Conservation (phyloP, 768 basidiomycete genomes). For the Kwoniella sp. region DNA sequence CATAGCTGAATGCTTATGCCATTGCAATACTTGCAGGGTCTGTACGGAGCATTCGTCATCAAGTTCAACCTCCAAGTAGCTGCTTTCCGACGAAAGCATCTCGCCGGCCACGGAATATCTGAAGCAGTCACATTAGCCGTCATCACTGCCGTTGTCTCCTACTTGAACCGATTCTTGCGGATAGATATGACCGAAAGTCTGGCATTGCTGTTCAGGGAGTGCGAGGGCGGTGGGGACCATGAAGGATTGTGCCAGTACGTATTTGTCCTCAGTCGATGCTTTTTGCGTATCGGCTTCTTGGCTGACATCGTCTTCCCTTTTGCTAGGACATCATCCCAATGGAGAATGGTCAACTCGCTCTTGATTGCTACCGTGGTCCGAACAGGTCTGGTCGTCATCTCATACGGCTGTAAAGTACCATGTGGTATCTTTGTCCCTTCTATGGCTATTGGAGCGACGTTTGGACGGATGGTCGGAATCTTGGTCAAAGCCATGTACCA, state of each 20-base stretch:
- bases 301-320: no score
- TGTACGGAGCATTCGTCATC: constrained; percentile 95
- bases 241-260: constrained; percentile 92
- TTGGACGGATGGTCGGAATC: constrained; percentile 96
- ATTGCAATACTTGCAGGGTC: constrained; percentile 64
- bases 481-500: constrained; percentile 88
- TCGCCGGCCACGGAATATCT: constrained; percentile 77
- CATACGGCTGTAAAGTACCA: constrained; percentile 95
- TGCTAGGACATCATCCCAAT: constrained; percentile 78
- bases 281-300: constrained; percentile 3
- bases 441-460: constrained; percentile 97
- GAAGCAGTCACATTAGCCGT: constrained; percentile 87
- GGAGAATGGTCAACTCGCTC: constrained; percentile 91
- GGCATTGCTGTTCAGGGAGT: constrained; percentile 92
- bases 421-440: constrained; percentile 98
- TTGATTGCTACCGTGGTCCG: constrained; percentile 88
- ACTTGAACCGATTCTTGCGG: constrained; percentile 89
- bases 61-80: constrained; percentile 96
- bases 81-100: constrained; percentile 87
- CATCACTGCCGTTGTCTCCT: constrained; percentile 87
- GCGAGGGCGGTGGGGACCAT: constrained; percentile 88
- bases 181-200: constrained; percentile 98
- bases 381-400: constrained; percentile 80
- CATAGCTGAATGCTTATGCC: not conserved
- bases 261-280: not conserved